Evolutionary conservation across 192 early-diverging fungal genomes (phyloP), one percentile per base, ranked within the genome.

Genomic region (Kickxella alabastrina): DNA sequence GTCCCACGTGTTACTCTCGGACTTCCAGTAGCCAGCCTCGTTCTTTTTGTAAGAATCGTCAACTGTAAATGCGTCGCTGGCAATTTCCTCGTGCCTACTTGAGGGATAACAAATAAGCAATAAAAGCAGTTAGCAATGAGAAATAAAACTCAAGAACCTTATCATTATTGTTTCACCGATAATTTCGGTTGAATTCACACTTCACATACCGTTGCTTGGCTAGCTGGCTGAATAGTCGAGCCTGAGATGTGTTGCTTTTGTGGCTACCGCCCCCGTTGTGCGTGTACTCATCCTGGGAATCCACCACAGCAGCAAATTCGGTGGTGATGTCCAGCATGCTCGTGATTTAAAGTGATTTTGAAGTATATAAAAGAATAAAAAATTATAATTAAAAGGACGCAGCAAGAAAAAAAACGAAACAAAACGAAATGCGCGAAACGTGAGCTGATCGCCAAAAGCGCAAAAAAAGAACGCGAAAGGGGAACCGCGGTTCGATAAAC

Each of bases 1-100:
- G 17, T 79, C 64, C 77, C 77, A 79, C 2, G 77, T 79, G 34
- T 32, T 59, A 52, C 66, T 49, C 42, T 75, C 77, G 0, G 66
- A 17, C 19, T 49, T 54, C 77, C 77, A 79, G 40, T 52, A 51
- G 8, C 24, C 21, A 1, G 35, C 51, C 10, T 59, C 54, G 29
- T n/a, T 43, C 34, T 43, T 40, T 8, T 15, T 28, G 10, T 43
- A 53, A 10, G 19, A 12, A 7, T 43, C 50, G 3, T 25, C 31
- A 6, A 38, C 32, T 8, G 43, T 28, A 50, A 56, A 57, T 14
- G 22, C 26, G 10, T 27, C 48, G 17, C 27, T 18, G 3, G 21
- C 35, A 10, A 59, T 15, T 0, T 29, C 28, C 23, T 54, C 46
- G 17, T 39, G 44, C 19, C 59, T 62, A 62, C 21, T 3, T 32